Base-by-base conservation (phyloP, 2,329 filamentous ascomycete species). In the Colletotrichum scovillei region DNA sequence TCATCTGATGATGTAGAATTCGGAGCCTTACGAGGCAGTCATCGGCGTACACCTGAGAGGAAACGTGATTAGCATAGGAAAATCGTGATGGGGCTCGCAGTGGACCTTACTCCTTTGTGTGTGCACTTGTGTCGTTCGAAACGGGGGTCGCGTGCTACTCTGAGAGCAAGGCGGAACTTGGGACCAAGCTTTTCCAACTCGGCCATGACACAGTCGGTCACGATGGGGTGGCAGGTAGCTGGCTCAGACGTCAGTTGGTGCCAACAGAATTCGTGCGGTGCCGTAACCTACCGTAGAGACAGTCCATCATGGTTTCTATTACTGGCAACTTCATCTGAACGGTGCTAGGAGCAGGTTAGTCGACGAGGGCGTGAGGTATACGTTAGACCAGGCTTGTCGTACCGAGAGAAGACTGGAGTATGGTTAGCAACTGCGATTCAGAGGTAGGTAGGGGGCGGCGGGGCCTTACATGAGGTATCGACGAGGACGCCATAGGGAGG, bases 281-380 rank as follows among this genome's bases (percentile, higher is more conserved):
- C 16, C 5, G 14, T 5, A 7, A 2, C 63, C 19, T 67, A 62
- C 63, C 69, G 81, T 95, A 97, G 5, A 99, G 88, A 67, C 94
- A 93, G 82, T 98, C 95, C 94, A 98, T 98, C 87, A 98, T 94
- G 3, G 93, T 92, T 74, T 96, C 92, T 24, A 97, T 88, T 14
- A 98, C 86, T 42, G 95, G 94, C 24, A 98, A 90, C 85, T 99
- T 98, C 77, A 93, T 91, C 82, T 95, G 94, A 2, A 98, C 94
- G 0, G 95, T 97, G 4, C 42, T 49, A 49, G 42, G 16, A n/a
- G 42, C 3, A 49, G 19, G 19, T 49, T 49, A 49, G 42, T 49
- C 19, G 8, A n/a, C 3, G 42, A 49, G 42, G 7, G 16, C 42
- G 42, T n/a, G 42, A n/a, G 6, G 1, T n/a, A 11, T 49, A 4